phyloP scores from a whole-genome alignment of 768 basidiomycete species.

The Lanmaoa rubissima region DNA sequence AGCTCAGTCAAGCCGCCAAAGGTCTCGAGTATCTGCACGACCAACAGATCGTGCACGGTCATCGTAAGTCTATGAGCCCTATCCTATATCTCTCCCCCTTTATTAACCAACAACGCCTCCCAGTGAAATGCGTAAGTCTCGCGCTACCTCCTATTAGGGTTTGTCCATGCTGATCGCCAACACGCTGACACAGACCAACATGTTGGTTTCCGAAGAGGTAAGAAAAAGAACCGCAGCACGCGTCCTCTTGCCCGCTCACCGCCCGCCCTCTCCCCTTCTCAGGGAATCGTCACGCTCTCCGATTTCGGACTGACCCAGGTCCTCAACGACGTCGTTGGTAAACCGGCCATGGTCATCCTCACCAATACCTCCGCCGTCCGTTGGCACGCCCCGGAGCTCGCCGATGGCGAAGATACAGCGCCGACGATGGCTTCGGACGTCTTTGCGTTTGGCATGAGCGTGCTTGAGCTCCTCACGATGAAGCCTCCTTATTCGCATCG shows the following conservation, averaged over 20 bases:
- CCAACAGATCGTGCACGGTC: conserved; percentile 54
- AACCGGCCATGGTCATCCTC: conserved; percentile 43
- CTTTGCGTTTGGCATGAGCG: conserved; percentile 60
- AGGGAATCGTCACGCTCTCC: conserved; percentile 56
- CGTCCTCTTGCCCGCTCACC: neutral
- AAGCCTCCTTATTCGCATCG: conserved; percentile 48
- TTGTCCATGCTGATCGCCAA: conserved; percentile 2
- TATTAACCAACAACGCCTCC: conserved; percentile 2
- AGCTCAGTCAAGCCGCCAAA: conserved; percentile 54
- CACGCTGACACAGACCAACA: conserved; percentile 44
- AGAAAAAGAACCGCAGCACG: neutral
- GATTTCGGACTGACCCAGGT: conserved; percentile 67
- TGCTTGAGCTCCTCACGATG: conserved; percentile 57
- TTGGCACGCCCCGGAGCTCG: conserved; percentile 63
- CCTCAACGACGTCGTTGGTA: conserved; percentile 56
- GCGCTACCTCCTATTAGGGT: neutral
- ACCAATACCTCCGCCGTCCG: conserved; percentile 47
- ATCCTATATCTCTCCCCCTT: neutral
- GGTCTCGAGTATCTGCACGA: conserved; percentile 59
- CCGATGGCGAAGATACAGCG: conserved; percentile 39
- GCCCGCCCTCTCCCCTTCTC: neutral
- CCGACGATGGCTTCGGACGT: conserved; percentile 51
- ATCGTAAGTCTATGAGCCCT: conserved; percentile 42
- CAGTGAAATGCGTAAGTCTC: conserved; percentile 60
- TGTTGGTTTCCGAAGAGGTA: conserved; percentile 53